Percentiles rank a stretch among this genome's conserved stretches.
Conservation (phyloP, 139 green algal species). For the Chlamydomonas sphaeroides region DNA sequence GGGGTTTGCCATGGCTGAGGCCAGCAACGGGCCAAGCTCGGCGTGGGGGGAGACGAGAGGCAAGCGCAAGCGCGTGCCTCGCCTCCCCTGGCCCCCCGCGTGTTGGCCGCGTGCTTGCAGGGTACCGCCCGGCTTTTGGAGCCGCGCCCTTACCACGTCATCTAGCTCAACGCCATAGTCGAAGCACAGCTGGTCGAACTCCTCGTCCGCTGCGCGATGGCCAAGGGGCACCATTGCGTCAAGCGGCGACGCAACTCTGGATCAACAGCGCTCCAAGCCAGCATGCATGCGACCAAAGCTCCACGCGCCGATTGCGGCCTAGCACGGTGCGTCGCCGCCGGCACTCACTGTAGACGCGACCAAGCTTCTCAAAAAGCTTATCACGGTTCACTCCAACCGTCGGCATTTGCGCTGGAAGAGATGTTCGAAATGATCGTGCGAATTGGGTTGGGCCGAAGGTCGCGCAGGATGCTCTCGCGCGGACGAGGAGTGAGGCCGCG, state of each 20-base stretch:
- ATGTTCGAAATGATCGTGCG: slow-evolving; percentile 12
- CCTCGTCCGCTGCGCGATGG: slow-evolving; percentile 84
- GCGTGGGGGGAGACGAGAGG: too few species aligned
- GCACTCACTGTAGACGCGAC: slow-evolving; percentile 86
- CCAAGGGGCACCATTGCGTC: too few species aligned
- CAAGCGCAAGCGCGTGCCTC: too few species aligned
- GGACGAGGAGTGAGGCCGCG: not conserved
- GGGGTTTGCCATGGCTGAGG: too few species aligned
- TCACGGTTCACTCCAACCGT: slow-evolving; percentile 91
- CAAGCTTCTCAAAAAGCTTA: slow-evolving; percentile 89
- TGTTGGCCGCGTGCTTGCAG: too few species aligned
- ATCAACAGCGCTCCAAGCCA: not conserved
- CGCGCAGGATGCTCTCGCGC: not conserved
- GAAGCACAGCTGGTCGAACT: slow-evolving; percentile 99
- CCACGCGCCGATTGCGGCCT: too few species aligned
- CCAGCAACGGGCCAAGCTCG: too few species aligned
- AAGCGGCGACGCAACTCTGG: too few species aligned
- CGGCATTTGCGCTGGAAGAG: slow-evolving; percentile 75
- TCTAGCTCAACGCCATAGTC: slow-evolving; percentile 99
- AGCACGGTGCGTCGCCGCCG: slow-evolving; percentile 9
- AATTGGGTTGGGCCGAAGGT: not conserved
- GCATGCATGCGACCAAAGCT: too few species aligned
- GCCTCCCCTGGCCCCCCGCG: too few species aligned
- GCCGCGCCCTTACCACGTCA: slow-evolving; percentile 98
- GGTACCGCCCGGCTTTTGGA: too few species aligned